A percentile compares a stretch with the other conserved stretches of the same genome.
phyloP scores from a whole-genome alignment of 768 basidiomycete genomes.

The Tulasnella sp. region DNA sequence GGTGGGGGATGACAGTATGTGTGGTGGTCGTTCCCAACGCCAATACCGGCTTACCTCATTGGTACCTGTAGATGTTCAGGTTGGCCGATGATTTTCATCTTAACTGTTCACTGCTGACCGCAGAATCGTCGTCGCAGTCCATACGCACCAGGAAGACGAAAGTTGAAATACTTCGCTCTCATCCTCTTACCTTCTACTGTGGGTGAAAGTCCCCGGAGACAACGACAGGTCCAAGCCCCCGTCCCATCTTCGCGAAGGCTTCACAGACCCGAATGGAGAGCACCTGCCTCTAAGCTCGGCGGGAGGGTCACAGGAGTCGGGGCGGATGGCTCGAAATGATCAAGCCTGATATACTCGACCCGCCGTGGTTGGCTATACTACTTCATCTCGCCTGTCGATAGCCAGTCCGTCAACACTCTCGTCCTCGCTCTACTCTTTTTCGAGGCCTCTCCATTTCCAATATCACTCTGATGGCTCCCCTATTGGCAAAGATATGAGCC shows the following conservation, averaged over 20 bases:
- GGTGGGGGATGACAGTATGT: too few relatives aligned
- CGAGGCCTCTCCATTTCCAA: neutral
- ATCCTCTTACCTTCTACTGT: constrained; percentile 6
- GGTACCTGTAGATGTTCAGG: too few relatives aligned
- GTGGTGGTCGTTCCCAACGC: too few relatives aligned
- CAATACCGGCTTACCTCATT: too few relatives aligned
- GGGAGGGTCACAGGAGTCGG: constrained; percentile 6
- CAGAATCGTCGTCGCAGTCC: constrained; percentile 15
- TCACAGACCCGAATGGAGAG: constrained; percentile 12
- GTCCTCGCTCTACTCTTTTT: neutral
- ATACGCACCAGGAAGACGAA: constrained; percentile 6
- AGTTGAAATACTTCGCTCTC: neutral
- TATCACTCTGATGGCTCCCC: neutral
- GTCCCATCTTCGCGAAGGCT: neutral
- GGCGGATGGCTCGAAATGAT: constrained; percentile 2
- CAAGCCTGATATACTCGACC: neutral
- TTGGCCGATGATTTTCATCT: too few relatives aligned
- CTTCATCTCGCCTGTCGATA: neutral
- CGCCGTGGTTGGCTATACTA: neutral
- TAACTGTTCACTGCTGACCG: constrained; percentile 2
- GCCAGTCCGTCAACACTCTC: neutral
- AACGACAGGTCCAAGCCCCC: neutral
- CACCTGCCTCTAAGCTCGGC: constrained; percentile 14
- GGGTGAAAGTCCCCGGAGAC: constrained; percentile 16
- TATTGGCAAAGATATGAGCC: constrained; percentile 12